Base-by-base conservation (phyloP, 148 eudicot species). In the Rhododendron molle region DNA sequence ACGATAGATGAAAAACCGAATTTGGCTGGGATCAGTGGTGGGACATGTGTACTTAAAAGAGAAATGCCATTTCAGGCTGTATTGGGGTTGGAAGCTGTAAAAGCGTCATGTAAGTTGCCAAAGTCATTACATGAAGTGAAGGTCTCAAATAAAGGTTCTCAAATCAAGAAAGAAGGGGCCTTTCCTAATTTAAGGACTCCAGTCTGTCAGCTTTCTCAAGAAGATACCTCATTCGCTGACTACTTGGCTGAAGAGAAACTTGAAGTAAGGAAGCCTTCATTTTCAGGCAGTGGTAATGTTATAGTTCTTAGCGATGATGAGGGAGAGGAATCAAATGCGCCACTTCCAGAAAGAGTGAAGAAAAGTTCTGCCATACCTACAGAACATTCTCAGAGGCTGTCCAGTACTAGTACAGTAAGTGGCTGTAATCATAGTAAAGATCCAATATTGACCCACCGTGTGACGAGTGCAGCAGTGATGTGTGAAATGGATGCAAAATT, bases 271-370 rank as follows among this genome's bases (percentile, higher is more conserved):
- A 86, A 83, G 65, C 83, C 89, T 84, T 87, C 89, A 46, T 78
- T 38, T 84, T 76, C 60, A 21, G 93, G 85, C 60, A 88, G 85
- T 80, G 87, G 80, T 83, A 92, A 91, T 83, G 86, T 97, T 85
- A 93, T 97, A 81, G 89, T 96, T 86, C 93, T 94, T 30, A 97
- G 98, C 87, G 99, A 97, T 91, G 99, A 97, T 87, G 99, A 97
- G 81, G 94, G 85, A 82, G 98, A 92, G 81, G 90, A 87, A 84
- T 87, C 90, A 40, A 84, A 82, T 81, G 79, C 40, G 34, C 81
- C 87, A 84, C 80, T 49, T 79, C 28, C 86, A 83, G 86, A 73
- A 88, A 87, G 46, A 36, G 77, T 2, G 16, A 88, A 87, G 81
- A 86, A 58, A 83, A 83, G 79, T 82, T 83, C 88, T 83, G 85